These are phyloP conservation scores for Macrophomina tecta DNA, from an alignment of 2,329 filamentous ascomycete genomes.

Conservation along the genomic window DNA sequence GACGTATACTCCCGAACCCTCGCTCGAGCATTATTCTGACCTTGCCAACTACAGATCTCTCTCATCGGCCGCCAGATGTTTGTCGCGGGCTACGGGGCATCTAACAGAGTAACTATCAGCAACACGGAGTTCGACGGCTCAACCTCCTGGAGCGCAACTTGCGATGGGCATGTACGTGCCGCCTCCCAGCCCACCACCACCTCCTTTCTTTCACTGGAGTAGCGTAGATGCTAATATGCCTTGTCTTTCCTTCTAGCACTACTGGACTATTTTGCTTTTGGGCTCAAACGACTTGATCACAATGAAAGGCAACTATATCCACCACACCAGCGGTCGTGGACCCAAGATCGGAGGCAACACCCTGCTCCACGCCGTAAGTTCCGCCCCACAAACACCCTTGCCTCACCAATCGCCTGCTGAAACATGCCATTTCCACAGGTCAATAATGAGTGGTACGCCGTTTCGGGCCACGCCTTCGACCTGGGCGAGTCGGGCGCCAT, in stretches of 20 bases:
- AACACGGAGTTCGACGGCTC: slow-evolving; percentile 66
- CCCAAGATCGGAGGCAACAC: slow-evolving; percentile 65
- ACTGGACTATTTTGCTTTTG: slow-evolving; percentile 65
- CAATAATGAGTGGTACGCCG: slow-evolving; percentile 67
- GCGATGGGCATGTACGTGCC: slow-evolving; percentile 53
- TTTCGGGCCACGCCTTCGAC: slow-evolving; percentile 65
- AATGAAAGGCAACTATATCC: slow-evolving; percentile 66
- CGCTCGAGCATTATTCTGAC: background rate
- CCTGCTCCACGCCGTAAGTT: slow-evolving; percentile 57
- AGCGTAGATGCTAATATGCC: too few species aligned
- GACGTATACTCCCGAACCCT: background rate
- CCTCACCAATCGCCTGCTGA: background rate
- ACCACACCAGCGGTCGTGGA: slow-evolving; percentile 62
- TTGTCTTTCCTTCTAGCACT: slow-evolving; percentile 46
- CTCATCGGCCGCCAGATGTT: slow-evolving; percentile 67
- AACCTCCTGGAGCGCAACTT: slow-evolving; percentile 62
- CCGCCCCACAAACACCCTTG: background rate
- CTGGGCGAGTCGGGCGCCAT: slow-evolving; percentile 40
- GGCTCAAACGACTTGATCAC: slow-evolving; percentile 63
- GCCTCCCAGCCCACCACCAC: too few species aligned
- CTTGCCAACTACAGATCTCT: slow-evolving; percentile 48
- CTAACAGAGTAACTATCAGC: slow-evolving; percentile 64
- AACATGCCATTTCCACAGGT: slow-evolving; percentile 45
- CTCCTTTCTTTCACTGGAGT: too few species aligned
- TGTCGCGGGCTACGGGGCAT: slow-evolving; percentile 61